phyloP scores from a whole-genome alignment of 768 basidiomycete genomes.

The Chalciporus sphaerocephalus region DNA sequence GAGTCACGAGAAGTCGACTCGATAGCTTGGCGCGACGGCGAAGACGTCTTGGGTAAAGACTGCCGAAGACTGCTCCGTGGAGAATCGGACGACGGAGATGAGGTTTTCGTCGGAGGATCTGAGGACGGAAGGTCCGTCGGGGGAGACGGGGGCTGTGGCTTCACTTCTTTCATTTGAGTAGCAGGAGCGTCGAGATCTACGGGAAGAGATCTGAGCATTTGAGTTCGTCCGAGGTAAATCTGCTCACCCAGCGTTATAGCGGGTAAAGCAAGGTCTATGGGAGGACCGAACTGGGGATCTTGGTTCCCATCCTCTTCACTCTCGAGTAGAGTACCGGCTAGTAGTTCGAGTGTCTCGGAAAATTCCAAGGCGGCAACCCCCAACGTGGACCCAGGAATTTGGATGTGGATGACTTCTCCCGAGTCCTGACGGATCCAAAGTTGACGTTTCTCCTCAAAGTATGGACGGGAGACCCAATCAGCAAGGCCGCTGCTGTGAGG shows the following conservation, averaged over 20 bases:
- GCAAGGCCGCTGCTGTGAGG: slow-evolving; percentile 51
- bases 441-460: slow-evolving; percentile 67
- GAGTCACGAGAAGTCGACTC: slow-evolving; percentile 8
- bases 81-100: slow-evolving; percentile 2
- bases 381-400: slow-evolving; percentile 45
- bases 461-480: slow-evolving; percentile 68
- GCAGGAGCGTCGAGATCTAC: slow-evolving; percentile 24
- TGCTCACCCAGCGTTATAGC: slow-evolving; percentile 18
- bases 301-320: slow-evolving; percentile 9
- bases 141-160: slow-evolving; percentile 3
- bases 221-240: background rate
- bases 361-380: slow-evolving; percentile 73
- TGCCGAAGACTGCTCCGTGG: background rate
- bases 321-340: slow-evolving; percentile 46
- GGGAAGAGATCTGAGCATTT: slow-evolving; percentile 9
- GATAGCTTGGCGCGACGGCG: slow-evolving; percentile 1
- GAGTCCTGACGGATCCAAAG: slow-evolving; percentile 47
- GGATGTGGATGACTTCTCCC: slow-evolving; percentile 32
- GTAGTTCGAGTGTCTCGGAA: slow-evolving; percentile 59
- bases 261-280: slow-evolving; percentile 15
- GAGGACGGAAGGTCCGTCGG: slow-evolving; percentile 2
- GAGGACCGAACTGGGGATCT: slow-evolving; percentile 13
- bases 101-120: background rate
- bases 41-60: background rate
- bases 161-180: slow-evolving; percentile 4